phyloP scores from a whole-genome alignment of 2,329 filamentous ascomycete species.

The Camptophora hylomeconis region DNA sequence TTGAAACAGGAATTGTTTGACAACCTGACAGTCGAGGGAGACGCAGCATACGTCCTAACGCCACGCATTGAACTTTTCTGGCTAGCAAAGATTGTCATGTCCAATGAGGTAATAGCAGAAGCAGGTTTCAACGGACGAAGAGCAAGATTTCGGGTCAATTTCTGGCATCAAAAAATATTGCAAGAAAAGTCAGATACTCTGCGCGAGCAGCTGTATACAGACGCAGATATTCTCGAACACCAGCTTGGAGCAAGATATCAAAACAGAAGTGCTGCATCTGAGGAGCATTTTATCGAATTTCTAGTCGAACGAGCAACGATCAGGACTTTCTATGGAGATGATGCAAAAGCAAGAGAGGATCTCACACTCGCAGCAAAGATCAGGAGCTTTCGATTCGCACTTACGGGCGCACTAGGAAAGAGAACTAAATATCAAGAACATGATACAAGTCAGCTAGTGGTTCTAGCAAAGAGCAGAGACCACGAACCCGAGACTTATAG shows the following conservation, averaged over 20 bases:
- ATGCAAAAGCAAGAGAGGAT: slow-evolving; percentile 59
- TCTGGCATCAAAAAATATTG: slow-evolving; percentile 57
- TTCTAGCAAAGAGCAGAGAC: slow-evolving; percentile 64
- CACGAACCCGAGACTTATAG: slow-evolving; percentile 17
- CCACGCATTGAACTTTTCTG: slow-evolving; percentile 74
- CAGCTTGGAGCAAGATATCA: slow-evolving; percentile 18
- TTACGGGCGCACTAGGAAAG: slow-evolving; percentile 77
- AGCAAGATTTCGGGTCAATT: slow-evolving; percentile 63
- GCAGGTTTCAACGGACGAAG: slow-evolving; percentile 25
- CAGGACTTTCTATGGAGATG: slow-evolving; percentile 71
- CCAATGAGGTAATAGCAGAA: slow-evolving; percentile 35
- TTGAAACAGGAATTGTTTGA: slow-evolving; percentile 50
- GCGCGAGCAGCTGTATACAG: slow-evolving; percentile 47
- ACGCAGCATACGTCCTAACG: slow-evolving; percentile 72
- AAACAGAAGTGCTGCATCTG: slow-evolving; percentile 19
- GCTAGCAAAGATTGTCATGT: slow-evolving; percentile 52
- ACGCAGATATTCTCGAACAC: slow-evolving; percentile 39
- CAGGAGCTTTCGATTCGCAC: slow-evolving; percentile 63
- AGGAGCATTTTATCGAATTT: slow-evolving; percentile 38
- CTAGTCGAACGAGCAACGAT: slow-evolving; percentile 72
- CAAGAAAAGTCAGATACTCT: slow-evolving; percentile 48
- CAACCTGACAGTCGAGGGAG: slow-evolving; percentile 66
- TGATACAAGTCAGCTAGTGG: slow-evolving; percentile 68
- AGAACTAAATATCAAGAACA: slow-evolving; percentile 31
- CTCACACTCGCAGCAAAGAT: slow-evolving; percentile 53